Percentiles rank a stretch among this genome's conserved stretches.
phyloP scores from a whole-genome alignment of 1,284 basidiomycete species.

The Ceratobasidium sp. region DNA sequence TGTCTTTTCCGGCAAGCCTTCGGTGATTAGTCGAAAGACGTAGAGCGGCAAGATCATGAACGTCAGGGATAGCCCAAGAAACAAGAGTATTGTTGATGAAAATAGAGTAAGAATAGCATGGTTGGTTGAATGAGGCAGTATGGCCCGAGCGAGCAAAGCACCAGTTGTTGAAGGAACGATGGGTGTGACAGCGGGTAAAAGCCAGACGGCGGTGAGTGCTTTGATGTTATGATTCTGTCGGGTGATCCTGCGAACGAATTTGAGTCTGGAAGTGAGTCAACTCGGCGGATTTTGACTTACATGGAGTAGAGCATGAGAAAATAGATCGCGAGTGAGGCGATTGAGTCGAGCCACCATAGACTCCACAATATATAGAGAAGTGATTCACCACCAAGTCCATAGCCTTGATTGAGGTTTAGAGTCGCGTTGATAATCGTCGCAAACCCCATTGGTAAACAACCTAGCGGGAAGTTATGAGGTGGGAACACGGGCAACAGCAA shows the following conservation, averaged over 20 bases:
- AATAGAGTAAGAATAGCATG: conserved; percentile 8
- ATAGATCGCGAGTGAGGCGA: conserved; percentile 14
- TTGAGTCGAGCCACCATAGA: conserved; percentile 26
- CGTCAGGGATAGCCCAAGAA: conserved; percentile 23
- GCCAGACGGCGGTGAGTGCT: conserved; percentile 30
- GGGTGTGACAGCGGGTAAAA: conserved; percentile 20
- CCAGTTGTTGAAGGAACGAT: conserved; percentile 34
- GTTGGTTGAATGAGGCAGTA: conserved; percentile 16
- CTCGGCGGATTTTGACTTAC: neutral
- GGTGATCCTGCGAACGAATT: conserved; percentile 3
- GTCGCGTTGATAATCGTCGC: conserved; percentile 40
- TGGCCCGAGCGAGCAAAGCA: conserved; percentile 18
- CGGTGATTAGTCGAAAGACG: conserved; percentile 20
- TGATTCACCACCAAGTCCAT: conserved; percentile 1
- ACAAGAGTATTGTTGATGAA: conserved; percentile 7
- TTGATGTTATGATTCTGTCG: conserved; percentile 28
- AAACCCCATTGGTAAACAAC: conserved; percentile 38
- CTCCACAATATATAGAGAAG: conserved; percentile 27
- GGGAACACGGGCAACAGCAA: neutral
- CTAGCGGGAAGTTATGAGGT: neutral
- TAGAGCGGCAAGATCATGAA: conserved; percentile 39
- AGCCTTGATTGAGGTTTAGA: conserved; percentile 15
- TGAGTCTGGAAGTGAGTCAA: neutral
- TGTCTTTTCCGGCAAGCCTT: conserved; percentile 15
- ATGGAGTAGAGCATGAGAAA: conserved; percentile 30